Percentiles rank a stretch among this genome's conserved stretches.
phyloP scores from a whole-genome alignment of 2,329 filamentous ascomycete species.

The Diatrype stigma region DNA sequence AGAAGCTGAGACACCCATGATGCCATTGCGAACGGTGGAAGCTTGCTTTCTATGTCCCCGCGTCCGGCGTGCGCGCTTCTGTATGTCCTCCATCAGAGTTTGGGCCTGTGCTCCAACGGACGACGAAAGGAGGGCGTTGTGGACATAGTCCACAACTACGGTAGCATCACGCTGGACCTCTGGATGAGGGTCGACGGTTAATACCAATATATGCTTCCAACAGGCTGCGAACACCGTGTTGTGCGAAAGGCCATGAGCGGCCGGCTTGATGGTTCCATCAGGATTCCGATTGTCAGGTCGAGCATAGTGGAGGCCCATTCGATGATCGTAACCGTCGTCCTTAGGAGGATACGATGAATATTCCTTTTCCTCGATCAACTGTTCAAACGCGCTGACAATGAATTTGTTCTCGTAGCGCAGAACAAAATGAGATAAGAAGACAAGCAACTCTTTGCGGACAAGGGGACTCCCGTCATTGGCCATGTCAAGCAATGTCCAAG shows the following conservation, averaged over 20 bases:
- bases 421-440: constrained; percentile 91
- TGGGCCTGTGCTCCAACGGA: constrained; percentile 68
- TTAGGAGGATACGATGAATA: constrained; percentile 54
- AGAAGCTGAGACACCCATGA: constrained; percentile 32
- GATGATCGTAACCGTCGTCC: constrained; percentile 54
- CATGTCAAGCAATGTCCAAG: constrained; percentile 85
- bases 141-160: constrained; percentile 80
- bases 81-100: constrained; percentile 69
- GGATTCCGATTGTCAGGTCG: constrained; percentile 50
- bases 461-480: constrained; percentile 90
- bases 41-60: constrained; percentile 39
- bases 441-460: constrained; percentile 86
- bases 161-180: constrained; percentile 85
- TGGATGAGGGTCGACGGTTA: constrained; percentile 91
- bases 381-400: constrained; percentile 85
- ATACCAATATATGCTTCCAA: constrained; percentile 88
- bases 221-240: constrained; percentile 90
- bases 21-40: constrained; percentile 39
- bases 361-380: constrained; percentile 78
- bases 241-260: constrained; percentile 62
- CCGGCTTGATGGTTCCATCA: constrained; percentile 54
- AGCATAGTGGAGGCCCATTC: constrained; percentile 60
- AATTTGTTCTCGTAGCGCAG: constrained; percentile 90
- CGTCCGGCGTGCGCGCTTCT: constrained; percentile 45
- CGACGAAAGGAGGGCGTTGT: constrained; percentile 73